Conservation (phyloP, 1,284 basidiomycete species). For the Earliella scabrosa region DNA sequence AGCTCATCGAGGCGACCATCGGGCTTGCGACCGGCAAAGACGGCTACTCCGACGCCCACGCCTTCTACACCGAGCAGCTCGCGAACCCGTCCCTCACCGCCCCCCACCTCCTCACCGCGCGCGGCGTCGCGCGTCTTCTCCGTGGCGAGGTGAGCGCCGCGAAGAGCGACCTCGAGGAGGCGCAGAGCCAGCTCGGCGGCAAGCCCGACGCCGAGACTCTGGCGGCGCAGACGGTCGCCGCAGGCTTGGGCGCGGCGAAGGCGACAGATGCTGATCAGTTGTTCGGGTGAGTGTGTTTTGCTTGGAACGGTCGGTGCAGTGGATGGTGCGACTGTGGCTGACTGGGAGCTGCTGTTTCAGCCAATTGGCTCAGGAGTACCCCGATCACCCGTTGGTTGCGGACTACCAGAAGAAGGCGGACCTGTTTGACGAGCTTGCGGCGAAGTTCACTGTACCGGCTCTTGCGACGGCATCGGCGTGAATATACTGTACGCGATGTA, state of each 20-base stretch:
- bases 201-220: constrained; percentile 69
- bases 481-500: too few species aligned
- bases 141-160: constrained; percentile 84
- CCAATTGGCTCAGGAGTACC: constrained; percentile 58
- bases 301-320: constrained; percentile 4
- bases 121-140: constrained; percentile 84
- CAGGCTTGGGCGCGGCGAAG: constrained; percentile 65
- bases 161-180: constrained; percentile 84
- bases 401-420: constrained; percentile 65
- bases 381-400: constrained; percentile 69
- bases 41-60: constrained; percentile 70
- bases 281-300: constrained; percentile 58
- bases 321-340: constrained; percentile 5
- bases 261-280: constrained; percentile 62
- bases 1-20: constrained; percentile 89
- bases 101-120: constrained; percentile 77
- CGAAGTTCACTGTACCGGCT: constrained; percentile 68
- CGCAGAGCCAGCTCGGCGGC: constrained; percentile 58
- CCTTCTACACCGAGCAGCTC: constrained; percentile 93
- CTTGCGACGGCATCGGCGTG: constrained; percentile 43
- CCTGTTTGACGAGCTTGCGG: constrained; percentile 73
- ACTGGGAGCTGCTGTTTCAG: constrained; percentile 40
- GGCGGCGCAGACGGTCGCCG: constrained; percentile 70
- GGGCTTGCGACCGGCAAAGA: constrained; percentile 82
- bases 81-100: constrained; percentile 84